Percentiles rank a stretch among this genome's conserved stretches.
Evolutionary conservation across 345 rosid genomes (phyloP).

Genomic region (Camelina hispida): DNA sequence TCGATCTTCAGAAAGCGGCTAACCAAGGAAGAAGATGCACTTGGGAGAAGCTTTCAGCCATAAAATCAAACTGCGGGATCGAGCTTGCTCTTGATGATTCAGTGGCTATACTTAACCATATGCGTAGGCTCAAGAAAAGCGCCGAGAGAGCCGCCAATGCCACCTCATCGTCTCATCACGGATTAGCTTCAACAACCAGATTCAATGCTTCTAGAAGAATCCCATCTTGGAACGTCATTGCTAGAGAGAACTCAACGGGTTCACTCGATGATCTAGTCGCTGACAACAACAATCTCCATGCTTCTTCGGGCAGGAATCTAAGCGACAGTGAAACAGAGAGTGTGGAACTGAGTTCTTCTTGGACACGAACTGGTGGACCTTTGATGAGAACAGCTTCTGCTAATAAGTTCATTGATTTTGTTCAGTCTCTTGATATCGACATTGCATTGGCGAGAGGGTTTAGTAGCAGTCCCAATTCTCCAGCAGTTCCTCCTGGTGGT

Average conservation of each 20-base stretch:
- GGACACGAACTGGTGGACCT: constrained; percentile 98
- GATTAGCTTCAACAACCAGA: constrained; percentile 54
- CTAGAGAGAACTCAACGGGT: constrained; percentile 93
- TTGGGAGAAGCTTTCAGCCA: constrained; percentile 99
- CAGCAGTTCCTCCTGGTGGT: constrained; percentile 46
- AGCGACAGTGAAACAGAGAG: constrained; percentile 86
- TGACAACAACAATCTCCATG: constrained; percentile 43
- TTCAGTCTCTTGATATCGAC: constrained; percentile 69
- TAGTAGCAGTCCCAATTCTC: constrained; percentile 54
- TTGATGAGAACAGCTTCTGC: constrained; percentile 97
- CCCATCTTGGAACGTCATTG: constrained; percentile 97
- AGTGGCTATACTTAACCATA: constrained; percentile 92
- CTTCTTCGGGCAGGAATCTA: constrained; percentile 53
- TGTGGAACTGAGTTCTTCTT: constrained; percentile 74
- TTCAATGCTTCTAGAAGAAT: constrained; percentile 89
- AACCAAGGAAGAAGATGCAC: constrained; percentile 99
- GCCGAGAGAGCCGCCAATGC: constrained; percentile 91
- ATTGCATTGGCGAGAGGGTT: constrained; percentile 58
- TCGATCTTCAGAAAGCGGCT: constrained; percentile 81
- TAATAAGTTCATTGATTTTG: constrained; percentile 73
- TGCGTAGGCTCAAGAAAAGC: constrained; percentile 91
- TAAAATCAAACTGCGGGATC: constrained; percentile 93
- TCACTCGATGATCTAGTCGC: constrained; percentile 79
- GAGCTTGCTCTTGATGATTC: constrained; percentile 99
- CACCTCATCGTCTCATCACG: constrained; percentile 75